These are phyloP conservation scores for Phyllosticta ampelicida DNA, from an alignment of 2,329 filamentous ascomycete genomes.

Conservation along the genomic window DNA sequence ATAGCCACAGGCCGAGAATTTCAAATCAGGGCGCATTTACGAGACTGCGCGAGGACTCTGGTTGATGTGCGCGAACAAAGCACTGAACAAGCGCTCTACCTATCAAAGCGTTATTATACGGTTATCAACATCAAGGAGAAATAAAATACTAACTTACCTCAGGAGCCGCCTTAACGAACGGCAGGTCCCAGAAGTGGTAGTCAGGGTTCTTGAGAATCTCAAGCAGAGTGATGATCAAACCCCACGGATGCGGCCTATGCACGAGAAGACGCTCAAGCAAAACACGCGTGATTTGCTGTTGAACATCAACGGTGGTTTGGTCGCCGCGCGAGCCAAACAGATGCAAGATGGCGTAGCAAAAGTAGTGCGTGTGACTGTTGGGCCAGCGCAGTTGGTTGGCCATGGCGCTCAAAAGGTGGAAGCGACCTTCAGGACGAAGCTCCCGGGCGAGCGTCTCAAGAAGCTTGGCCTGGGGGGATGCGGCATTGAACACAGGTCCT, in stretches of 20 bases:
- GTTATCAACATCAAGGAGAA: conserved; percentile 7
- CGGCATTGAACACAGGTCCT: conserved; percentile 53
- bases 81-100: conserved; percentile 37
- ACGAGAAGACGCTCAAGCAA: conserved; percentile 79
- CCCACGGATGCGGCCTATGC: conserved; percentile 92
- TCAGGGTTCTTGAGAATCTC: conserved; percentile 87
- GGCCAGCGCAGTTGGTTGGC: conserved; percentile 87
- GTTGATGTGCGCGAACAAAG: conserved; percentile 36
- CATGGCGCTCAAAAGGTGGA: conserved; percentile 74
- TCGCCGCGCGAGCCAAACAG: conserved; percentile 60
- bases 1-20: not conserved
- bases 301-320: conserved; percentile 60
- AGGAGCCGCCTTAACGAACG: conserved; percentile 80
- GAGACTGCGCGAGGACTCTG: conserved; percentile 30
- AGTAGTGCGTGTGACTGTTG: conserved; percentile 85
- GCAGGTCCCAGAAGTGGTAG: conserved; percentile 85
- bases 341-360: conserved; percentile 73
- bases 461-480: conserved; percentile 57
- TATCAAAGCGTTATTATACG: conserved; percentile 16
- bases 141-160: conserved; percentile 55
- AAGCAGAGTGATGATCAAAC: conserved; percentile 74
- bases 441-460: conserved; percentile 68
- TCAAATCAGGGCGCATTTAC: not conserved
- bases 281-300: conserved; percentile 82
- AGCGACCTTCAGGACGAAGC: conserved; percentile 65